phyloP scores from a whole-genome alignment of 2,329 filamentous ascomycete genomes.

The Monilinia vaccinii-corymbosi region DNA sequence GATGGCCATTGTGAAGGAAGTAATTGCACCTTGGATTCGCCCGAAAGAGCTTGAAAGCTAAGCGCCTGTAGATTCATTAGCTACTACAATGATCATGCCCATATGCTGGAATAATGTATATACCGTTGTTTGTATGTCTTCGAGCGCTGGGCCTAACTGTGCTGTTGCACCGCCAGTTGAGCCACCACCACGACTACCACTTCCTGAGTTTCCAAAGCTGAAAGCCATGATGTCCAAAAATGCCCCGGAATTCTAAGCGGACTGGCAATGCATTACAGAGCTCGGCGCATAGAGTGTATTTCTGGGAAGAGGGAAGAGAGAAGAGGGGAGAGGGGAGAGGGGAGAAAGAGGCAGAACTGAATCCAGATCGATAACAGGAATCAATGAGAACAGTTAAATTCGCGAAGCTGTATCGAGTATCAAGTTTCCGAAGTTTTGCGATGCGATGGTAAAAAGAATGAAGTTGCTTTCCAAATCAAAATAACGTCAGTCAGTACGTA shows the following conservation, averaged over 20 bases:
- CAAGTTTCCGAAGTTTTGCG: neutral
- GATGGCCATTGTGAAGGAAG: constrained; percentile 69
- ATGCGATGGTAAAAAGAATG: neutral
- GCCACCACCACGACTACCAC: constrained; percentile 37
- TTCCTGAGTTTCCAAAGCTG: constrained; percentile 44
- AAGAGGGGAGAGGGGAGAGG: neutral
- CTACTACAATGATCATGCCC: neutral
- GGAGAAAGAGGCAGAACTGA: neutral
- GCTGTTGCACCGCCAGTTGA: constrained; percentile 32
- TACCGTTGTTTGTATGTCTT: constrained; percentile 77
- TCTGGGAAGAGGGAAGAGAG: neutral
- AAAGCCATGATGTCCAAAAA: constrained; percentile 51
- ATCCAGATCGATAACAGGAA: neutral
- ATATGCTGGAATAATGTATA: constrained; percentile 15
- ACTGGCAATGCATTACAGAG: constrained; percentile 26
- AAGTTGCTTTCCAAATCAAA: neutral
- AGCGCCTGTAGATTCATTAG: constrained; percentile 45
- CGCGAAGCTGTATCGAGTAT: neutral
- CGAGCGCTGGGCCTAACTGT: constrained; percentile 56
- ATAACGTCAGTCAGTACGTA: neutral
- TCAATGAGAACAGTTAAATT: neutral
- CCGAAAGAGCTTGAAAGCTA: constrained; percentile 71
- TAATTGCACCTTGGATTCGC: constrained; percentile 72
- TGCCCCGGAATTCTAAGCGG: constrained; percentile 31
- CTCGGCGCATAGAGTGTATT: constrained; percentile 23